Percentiles rank a stretch among this genome's conserved stretches.
phyloP scores from a whole-genome alignment of 2,329 filamentous ascomycete species.

The Nigrospora oryzae region DNA sequence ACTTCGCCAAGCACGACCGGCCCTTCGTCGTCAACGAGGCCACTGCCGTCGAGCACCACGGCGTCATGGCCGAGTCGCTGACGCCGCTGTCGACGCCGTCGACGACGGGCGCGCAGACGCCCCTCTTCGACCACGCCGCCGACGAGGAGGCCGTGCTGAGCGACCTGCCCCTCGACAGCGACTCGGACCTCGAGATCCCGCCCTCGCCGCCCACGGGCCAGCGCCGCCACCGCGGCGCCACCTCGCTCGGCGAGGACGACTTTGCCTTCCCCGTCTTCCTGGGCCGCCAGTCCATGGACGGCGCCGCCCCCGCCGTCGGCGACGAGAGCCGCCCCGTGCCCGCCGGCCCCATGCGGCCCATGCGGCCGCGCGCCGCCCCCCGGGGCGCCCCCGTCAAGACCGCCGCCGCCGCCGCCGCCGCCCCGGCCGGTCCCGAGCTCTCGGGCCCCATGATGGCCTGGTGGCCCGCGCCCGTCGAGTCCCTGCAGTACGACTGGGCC shows the following conservation, averaged over 20 bases:
- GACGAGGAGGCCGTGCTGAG: constrained; percentile 14
- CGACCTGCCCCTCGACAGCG: constrained; percentile 14
- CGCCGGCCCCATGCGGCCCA: not conserved
- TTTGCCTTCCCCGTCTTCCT: constrained; percentile 20
- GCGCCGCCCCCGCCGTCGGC: not conserved
- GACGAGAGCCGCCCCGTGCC: not conserved
- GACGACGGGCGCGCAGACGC: constrained; percentile 7
- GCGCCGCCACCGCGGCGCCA: constrained; percentile 5
- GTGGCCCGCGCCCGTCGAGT: constrained; percentile 1
- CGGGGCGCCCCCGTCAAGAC: not conserved
- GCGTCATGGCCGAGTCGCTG: constrained; percentile 2
- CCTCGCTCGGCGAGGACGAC: constrained; percentile 13
- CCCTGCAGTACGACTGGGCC: constrained; percentile 3
- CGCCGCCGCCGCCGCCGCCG: not conserved
- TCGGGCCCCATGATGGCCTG: not conserved
- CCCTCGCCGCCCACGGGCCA: constrained; percentile 7
- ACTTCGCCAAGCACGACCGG: constrained; percentile 10
- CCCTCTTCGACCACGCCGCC: constrained; percentile 9
- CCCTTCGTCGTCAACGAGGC: constrained; percentile 15
- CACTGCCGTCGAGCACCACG: constrained; percentile 6
- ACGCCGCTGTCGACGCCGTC: constrained; percentile 8
- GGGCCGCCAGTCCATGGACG: constrained; percentile 10
- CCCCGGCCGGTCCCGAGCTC: not conserved
- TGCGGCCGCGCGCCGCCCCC: not conserved
- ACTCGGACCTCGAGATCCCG: constrained; percentile 10